Percentiles rank a stretch among this genome's conserved stretches.
Evolutionary conservation across 768 basidiomycete species (phyloP).

Genomic region (Pleurotus tuber-regium): DNA sequence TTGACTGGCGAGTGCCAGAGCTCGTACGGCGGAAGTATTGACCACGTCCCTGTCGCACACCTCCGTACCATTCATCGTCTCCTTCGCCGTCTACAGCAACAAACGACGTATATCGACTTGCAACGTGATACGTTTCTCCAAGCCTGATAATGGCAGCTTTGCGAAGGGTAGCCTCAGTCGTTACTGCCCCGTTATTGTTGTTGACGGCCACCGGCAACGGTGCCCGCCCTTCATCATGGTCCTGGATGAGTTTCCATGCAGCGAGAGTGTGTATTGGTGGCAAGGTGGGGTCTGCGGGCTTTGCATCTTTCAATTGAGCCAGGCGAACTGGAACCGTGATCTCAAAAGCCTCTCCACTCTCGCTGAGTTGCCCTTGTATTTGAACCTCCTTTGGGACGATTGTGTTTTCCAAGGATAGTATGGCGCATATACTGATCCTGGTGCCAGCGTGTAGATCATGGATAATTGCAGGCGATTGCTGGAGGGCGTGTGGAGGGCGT

Average conservation of each 20-base stretch:
- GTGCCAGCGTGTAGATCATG: slow-evolving; percentile 33
- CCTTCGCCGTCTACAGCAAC: slow-evolving; percentile 45
- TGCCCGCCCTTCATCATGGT: slow-evolving; percentile 36
- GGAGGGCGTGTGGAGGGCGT: slow-evolving; percentile 26
- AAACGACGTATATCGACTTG: slow-evolving; percentile 53
- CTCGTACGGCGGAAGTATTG: not conserved
- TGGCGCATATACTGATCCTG: slow-evolving; percentile 31
- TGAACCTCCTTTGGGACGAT: slow-evolving; percentile 29
- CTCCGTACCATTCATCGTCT: slow-evolving; percentile 13
- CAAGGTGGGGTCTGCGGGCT: slow-evolving; percentile 26
- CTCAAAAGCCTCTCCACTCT: slow-evolving; percentile 26
- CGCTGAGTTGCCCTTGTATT: slow-evolving; percentile 33
- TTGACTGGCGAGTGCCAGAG: not conserved
- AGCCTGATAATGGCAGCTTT: slow-evolving; percentile 48
- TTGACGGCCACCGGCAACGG: slow-evolving; percentile 29
- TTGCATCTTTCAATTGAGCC: slow-evolving; percentile 24
- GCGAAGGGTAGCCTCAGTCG: slow-evolving; percentile 32
- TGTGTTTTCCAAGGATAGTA: slow-evolving; percentile 26
- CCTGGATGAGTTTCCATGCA: slow-evolving; percentile 53
- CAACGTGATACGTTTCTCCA: slow-evolving; percentile 50
- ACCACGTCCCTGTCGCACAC: not conserved
- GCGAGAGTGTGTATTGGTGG: slow-evolving; percentile 52
- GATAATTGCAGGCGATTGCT: slow-evolving; percentile 34
- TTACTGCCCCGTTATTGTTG: slow-evolving; percentile 21
- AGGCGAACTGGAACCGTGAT: slow-evolving; percentile 29